Evolutionary conservation across 2,329 filamentous ascomycete species (phyloP), one percentile per base, ranked within the genome.

Genomic region (Cladosporium austrohemisphaericum): DNA sequence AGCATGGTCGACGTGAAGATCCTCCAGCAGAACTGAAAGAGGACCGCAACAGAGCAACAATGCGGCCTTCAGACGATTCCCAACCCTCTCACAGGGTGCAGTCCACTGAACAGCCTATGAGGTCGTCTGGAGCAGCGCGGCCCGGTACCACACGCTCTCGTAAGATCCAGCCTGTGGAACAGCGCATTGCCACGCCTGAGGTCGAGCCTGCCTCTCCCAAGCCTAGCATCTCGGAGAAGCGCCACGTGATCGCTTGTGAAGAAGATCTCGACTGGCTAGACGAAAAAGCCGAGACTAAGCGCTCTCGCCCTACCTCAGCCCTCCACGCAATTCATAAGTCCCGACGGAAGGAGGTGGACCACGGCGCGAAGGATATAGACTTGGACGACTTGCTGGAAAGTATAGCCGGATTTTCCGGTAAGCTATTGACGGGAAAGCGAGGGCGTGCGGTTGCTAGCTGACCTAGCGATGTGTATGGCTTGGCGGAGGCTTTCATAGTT

Each of bases 381-480:
- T 44, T 64, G 10, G 62, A 65, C 38, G 60, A 65, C 37, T 45
- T 65, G 22, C 46, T 63, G 9, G 55, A 55, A 32, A 60, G 55
- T 23, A 59, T 65, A 31, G 58, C 55, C 4, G 41, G 52, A 13
- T 57, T 58, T n/a, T 32, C 45, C 28, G 45, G 35, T 2, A 31
- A 40, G 37, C 26, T 49, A 19, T 19, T 49, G 45, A 49, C 37
- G 28, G 36, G 36, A 18, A 32, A 16, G 31, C 25, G 26, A 19
- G 22, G 16, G 9, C 26, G 45, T 19, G 36, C 18, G 22, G 23
- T 23, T 20, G 25, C 8, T 19, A 38, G 14, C 29, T 25, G 23
- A 22, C 32, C 18, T 19, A 20, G 18, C 10, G 16, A 4, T 19
- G 16, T 5, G 32, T n/a, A n/a, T n/a, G 14, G 37, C 37, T 40